phyloP scores from a whole-genome alignment of 2,329 filamentous ascomycete genomes.

The Sordariomycetes sp. region DNA sequence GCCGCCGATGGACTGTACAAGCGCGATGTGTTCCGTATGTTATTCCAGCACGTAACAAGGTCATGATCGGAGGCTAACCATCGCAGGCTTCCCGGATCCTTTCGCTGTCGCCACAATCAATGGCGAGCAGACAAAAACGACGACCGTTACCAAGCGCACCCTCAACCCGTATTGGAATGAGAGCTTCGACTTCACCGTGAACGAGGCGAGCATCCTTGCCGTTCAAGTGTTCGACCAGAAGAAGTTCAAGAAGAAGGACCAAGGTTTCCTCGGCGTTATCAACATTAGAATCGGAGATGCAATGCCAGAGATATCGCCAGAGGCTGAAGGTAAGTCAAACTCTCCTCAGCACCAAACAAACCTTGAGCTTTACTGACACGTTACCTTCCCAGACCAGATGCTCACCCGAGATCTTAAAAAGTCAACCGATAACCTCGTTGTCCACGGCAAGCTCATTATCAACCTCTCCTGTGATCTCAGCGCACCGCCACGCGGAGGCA shows the following conservation, averaged over 20 bases:
- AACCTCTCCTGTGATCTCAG: slow-evolving; percentile 89
- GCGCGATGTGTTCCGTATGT: slow-evolving; percentile 96
- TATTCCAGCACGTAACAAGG: neutral
- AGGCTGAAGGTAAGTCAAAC: slow-evolving; percentile 81
- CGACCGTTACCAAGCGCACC: slow-evolving; percentile 91
- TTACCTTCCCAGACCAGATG: slow-evolving; percentile 71
- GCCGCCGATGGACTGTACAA: slow-evolving; percentile 98
- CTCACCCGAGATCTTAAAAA: slow-evolving; percentile 95
- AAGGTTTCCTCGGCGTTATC: slow-evolving; percentile 95
- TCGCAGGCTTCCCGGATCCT: slow-evolving; percentile 85
- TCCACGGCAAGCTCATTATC: slow-evolving; percentile 94
- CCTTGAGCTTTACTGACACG: neutral
- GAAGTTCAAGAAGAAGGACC: slow-evolving; percentile 99
- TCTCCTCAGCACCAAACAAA: neutral
- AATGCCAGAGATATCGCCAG: slow-evolving; percentile 72
- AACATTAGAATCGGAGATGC: slow-evolving; percentile 94
- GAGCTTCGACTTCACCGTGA: slow-evolving; percentile 89
- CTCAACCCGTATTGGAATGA: slow-evolving; percentile 99
- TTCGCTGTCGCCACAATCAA: slow-evolving; percentile 96
- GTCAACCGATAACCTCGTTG: slow-evolving; percentile 94
- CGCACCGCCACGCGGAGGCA: slow-evolving; percentile 51
- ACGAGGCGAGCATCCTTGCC: slow-evolving; percentile 91
- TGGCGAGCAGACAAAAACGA: slow-evolving; percentile 98
- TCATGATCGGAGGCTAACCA: slow-evolving; percentile 11
- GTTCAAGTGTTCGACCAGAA: slow-evolving; percentile 99